A percentile compares a stretch with the other conserved stretches of the same genome.
Conservation (phyloP, 495 filamentous ascomycete genomes). For the Staphylotrichum tortipilum region DNA sequence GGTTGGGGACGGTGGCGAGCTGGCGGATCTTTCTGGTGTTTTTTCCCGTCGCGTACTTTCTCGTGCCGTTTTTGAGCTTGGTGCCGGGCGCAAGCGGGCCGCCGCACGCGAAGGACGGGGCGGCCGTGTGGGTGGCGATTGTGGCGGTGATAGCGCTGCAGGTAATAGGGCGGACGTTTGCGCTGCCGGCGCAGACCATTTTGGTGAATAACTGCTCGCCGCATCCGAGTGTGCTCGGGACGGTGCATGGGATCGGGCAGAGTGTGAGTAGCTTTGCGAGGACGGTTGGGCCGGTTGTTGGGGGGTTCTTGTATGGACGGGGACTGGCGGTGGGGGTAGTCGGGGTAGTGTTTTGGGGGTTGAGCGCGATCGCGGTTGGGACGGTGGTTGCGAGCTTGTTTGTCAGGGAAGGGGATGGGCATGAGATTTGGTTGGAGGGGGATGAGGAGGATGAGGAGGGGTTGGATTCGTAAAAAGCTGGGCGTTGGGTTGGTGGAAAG, state of each 20-base stretch:
- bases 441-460: conserved; percentile 46
- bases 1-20: conserved; percentile 58
- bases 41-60: conserved; percentile 66
- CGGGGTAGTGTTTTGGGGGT: conserved; percentile 69
- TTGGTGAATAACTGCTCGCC: conserved; percentile 78
- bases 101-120: conserved; percentile 55
- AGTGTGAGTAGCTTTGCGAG: conserved; percentile 61
- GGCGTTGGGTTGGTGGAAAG: too few relatives aligned
- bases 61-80: conserved; percentile 64
- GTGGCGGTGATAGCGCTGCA: conserved; percentile 60
- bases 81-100: conserved; percentile 54
- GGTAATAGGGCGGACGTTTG: conserved; percentile 73
- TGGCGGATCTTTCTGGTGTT: conserved; percentile 61
- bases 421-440: conserved; percentile 60
- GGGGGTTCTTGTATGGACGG: conserved; percentile 62
- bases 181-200: conserved; percentile 66
- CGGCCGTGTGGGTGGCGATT: conserved; percentile 60
- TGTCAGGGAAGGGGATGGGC: conserved; percentile 65
- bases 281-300: conserved; percentile 65
- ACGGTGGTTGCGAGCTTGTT: conserved; percentile 54
- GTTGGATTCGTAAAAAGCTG: too few relatives aligned
- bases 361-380: conserved; percentile 54
- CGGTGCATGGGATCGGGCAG: conserved; percentile 74
- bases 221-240: conserved; percentile 71
- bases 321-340: conserved; percentile 63